Percentiles rank a stretch among this genome's conserved stretches.
Evolutionary conservation across 495 filamentous ascomycete species (phyloP).

Genomic region (Aspergillus cavernicola): DNA sequence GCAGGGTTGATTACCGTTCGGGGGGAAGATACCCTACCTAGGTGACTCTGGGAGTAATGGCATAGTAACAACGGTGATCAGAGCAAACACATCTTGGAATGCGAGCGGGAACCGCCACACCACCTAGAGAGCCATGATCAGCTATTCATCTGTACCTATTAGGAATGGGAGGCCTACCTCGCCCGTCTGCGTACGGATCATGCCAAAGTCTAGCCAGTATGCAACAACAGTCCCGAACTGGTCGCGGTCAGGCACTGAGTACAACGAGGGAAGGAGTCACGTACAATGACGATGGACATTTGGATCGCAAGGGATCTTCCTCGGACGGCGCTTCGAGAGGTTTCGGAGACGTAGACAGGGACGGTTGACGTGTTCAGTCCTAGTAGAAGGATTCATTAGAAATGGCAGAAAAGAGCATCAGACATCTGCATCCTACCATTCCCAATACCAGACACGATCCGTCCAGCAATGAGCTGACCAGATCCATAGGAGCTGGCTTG

Average conservation of each 20-base stretch:
- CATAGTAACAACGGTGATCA: conserved; percentile 20
- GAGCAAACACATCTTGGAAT: conserved; percentile 32
- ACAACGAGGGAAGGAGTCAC: no score
- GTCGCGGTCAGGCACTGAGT: background rate
- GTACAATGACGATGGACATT: conserved; percentile 26
- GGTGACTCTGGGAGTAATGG: conserved; percentile 26
- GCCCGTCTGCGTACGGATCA: conserved; percentile 12
- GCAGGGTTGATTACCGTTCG: no score
- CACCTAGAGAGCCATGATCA: background rate
- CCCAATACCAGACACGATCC: conserved; percentile 32
- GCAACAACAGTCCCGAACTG: conserved; percentile 17
- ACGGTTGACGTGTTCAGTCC: conserved; percentile 16
- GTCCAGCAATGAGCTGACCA: conserved; percentile 41
- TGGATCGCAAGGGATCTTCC: conserved; percentile 56
- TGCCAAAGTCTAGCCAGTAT: conserved; percentile 30
- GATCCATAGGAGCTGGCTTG: conserved; percentile 44
- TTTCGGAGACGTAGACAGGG: conserved; percentile 13
- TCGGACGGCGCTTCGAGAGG: conserved; percentile 6
- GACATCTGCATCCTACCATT: conserved; percentile 2
- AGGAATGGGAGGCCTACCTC: background rate
- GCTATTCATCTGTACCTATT: no score
- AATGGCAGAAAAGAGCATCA: no score
- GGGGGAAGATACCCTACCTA: conserved; percentile 7
- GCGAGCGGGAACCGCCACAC: conserved; percentile 47
- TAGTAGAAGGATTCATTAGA: background rate